phyloP scores from a whole-genome alignment of 2,329 filamentous ascomycete species.

The Bipolaris bicolor region DNA sequence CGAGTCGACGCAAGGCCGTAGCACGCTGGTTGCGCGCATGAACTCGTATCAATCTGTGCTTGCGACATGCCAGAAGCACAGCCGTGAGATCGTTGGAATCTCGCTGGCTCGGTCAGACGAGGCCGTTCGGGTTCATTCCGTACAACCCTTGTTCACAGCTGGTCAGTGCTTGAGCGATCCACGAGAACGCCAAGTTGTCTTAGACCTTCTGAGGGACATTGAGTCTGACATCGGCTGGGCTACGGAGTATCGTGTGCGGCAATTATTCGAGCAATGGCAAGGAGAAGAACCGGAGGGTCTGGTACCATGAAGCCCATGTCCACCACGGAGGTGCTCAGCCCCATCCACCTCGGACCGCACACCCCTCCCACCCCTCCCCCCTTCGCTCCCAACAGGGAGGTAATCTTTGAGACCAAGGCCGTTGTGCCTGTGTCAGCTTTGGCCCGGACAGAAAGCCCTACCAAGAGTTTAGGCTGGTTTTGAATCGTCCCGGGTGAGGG shows the following conservation, averaged over 20 bases:
- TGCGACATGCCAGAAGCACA: conserved; percentile 62
- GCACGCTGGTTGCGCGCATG: conserved; percentile 61
- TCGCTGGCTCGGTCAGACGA: conserved; percentile 62
- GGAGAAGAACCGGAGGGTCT: conserved; percentile 38
- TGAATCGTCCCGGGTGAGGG: conserved; percentile 3
- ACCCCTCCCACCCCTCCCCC: not conserved
- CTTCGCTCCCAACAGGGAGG: not conserved
- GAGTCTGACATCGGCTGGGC: conserved; percentile 69
- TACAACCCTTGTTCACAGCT: conserved; percentile 67
- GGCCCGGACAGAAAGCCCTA: conserved; percentile 1
- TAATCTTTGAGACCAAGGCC: conserved; percentile 5
- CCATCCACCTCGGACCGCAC: not conserved
- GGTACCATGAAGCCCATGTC: conserved; percentile 22
- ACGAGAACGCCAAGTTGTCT: conserved; percentile 60
- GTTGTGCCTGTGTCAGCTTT: conserved; percentile 5
- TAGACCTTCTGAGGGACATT: conserved; percentile 63
- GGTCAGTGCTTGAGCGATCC: conserved; percentile 64
- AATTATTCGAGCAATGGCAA: conserved; percentile 59
- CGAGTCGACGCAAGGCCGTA: conserved; percentile 60
- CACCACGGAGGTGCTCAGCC: conserved; percentile 2
- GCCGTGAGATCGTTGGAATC: conserved; percentile 67
- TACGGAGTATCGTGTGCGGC: conserved; percentile 65
- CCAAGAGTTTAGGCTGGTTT: conserved; percentile 2
- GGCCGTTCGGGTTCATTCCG: conserved; percentile 63
- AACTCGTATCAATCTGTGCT: conserved; percentile 64